phyloP scores from a whole-genome alignment of 2,329 filamentous ascomycete species.

The Ophiostoma himal-ulmi region DNA sequence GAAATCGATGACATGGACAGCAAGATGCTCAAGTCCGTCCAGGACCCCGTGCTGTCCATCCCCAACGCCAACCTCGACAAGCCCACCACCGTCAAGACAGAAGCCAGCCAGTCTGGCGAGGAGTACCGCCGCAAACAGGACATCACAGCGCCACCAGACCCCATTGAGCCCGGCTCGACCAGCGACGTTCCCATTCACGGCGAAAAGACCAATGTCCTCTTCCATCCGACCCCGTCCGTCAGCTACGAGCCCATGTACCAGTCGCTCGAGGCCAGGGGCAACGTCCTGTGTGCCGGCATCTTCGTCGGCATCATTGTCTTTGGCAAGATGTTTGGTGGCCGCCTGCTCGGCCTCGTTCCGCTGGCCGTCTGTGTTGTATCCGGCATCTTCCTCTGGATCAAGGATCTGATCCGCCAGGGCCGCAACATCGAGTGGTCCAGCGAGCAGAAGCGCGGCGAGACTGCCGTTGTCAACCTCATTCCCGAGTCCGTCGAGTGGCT shows the following conservation, averaged over 20 bases:
- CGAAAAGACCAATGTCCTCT: constrained; percentile 93
- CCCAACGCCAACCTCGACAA: constrained; percentile 86
- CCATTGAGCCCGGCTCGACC: constrained; percentile 72
- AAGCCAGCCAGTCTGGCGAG: constrained; percentile 62
- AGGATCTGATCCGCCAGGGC: constrained; percentile 76
- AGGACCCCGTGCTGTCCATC: constrained; percentile 71
- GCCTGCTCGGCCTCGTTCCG: constrained; percentile 69
- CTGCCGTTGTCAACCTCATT: constrained; percentile 79
- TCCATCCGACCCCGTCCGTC: constrained; percentile 86
- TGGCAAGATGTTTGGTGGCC: constrained; percentile 73
- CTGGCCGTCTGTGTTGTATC: constrained; percentile 65
- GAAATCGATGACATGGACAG: constrained; percentile 69
- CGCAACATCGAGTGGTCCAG: constrained; percentile 81
- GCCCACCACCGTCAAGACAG: constrained; percentile 64
- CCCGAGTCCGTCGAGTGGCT: constrained; percentile 95
- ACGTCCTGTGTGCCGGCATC: constrained; percentile 62
- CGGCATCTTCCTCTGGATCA: constrained; percentile 83
- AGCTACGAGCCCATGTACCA: constrained; percentile 86
- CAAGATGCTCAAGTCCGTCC: constrained; percentile 58
- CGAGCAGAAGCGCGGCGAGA: constrained; percentile 78
- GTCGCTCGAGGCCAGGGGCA: constrained; percentile 67
- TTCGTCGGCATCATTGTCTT: constrained; percentile 68
- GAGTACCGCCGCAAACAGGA: constrained; percentile 85
- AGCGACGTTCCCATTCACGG: constrained; percentile 93
- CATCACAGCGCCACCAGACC: constrained; percentile 83